A percentile compares a stretch with the other conserved stretches of the same genome.
Evolutionary conservation across 1,284 basidiomycete genomes (phyloP).

Genomic region (Taiwanofungus camphoratus): DNA sequence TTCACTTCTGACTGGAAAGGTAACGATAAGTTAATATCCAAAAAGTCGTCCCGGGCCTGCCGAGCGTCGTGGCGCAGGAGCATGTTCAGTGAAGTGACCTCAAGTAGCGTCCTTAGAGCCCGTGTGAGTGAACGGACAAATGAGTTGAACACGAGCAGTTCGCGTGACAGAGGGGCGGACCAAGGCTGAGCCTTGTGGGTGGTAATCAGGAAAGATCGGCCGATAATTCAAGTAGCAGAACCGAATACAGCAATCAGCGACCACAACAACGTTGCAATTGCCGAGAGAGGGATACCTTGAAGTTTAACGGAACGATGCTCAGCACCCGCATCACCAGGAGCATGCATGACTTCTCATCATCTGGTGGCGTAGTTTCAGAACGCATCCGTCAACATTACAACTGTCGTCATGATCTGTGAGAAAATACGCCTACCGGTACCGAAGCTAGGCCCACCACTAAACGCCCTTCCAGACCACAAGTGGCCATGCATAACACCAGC

Average conservation of each 20-base stretch:
- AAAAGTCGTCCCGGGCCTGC: constrained; percentile 81
- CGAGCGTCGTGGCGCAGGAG: constrained; percentile 85
- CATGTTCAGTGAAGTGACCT: constrained; percentile 90
- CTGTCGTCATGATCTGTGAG: constrained; percentile 22
- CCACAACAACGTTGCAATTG: constrained; percentile 8
- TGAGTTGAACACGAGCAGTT: constrained; percentile 96
- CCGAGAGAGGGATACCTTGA: constrained; percentile 59
- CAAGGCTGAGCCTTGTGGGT: constrained; percentile 70
- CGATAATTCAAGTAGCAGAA: constrained; percentile 12
- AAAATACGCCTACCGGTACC: constrained; percentile 60
- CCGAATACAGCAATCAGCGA: constrained; percentile 5
- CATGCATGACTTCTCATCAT: constrained; percentile 90
- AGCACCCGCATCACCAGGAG: constrained; percentile 94
- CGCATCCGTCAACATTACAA: constrained; percentile 10
- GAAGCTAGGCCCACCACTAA: constrained; percentile 94
- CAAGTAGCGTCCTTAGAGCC: constrained; percentile 84
- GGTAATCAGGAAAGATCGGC: constrained; percentile 14
- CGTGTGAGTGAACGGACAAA: constrained; percentile 90
- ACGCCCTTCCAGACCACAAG: constrained; percentile 81
- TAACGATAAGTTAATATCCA: constrained; percentile 87
- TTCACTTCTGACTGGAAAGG: constrained; percentile 96
- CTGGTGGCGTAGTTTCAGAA: constrained; percentile 31
- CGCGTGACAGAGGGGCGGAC: constrained; percentile 93
- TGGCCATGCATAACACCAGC: constrained; percentile 95
- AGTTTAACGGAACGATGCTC: constrained; percentile 89